These are phyloP conservation scores for Podospora tetraspora DNA, from an alignment of 495 filamentous ascomycete genomes.

Conservation along the genomic window DNA sequence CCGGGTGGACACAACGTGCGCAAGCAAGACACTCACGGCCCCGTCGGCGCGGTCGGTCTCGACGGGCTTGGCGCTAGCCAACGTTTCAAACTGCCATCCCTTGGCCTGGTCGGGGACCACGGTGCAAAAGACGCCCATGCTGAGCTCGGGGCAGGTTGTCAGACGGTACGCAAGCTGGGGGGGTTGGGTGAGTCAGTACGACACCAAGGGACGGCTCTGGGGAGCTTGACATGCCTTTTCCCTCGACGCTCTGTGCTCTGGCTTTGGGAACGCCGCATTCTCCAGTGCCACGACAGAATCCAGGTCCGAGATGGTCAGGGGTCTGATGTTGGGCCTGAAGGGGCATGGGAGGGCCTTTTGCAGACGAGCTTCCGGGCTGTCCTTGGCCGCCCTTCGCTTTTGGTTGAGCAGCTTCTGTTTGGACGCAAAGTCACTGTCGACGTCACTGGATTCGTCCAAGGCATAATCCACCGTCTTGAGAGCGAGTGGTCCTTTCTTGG, in stretches of 20 bases:
- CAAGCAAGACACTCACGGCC: conserved; percentile 63
- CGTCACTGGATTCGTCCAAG: conserved; percentile 33
- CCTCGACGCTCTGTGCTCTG: conserved; percentile 61
- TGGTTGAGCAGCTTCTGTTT: conserved; percentile 28
- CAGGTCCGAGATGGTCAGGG: conserved; percentile 65
- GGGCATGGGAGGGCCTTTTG: conserved; percentile 28
- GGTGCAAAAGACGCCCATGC: conserved; percentile 71
- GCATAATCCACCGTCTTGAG: conserved; percentile 18
- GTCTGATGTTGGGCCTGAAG: conserved; percentile 58
- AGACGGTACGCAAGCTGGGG: conserved; percentile 77
- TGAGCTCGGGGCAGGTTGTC: conserved; percentile 68
- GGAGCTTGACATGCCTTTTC: conserved; percentile 66
- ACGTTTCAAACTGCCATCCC: conserved; percentile 46
- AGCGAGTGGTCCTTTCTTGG: neutral
- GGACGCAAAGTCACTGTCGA: conserved; percentile 31
- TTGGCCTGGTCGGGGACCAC: conserved; percentile 42
- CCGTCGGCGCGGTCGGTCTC: conserved; percentile 44
- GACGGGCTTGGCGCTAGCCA: conserved; percentile 39
- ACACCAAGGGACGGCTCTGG: conserved; percentile 1
- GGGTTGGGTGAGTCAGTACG: conserved; percentile 6
- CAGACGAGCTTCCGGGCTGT: conserved; percentile 22
- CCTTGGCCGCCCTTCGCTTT: conserved; percentile 28
- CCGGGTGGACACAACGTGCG: conserved; percentile 74
- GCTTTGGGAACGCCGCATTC: conserved; percentile 63
- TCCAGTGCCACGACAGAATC: conserved; percentile 75